These are phyloP conservation scores for Sporisorium graminicola DNA, from an alignment of 1,284 basidiomycete species.

Conservation along the genomic window DNA sequence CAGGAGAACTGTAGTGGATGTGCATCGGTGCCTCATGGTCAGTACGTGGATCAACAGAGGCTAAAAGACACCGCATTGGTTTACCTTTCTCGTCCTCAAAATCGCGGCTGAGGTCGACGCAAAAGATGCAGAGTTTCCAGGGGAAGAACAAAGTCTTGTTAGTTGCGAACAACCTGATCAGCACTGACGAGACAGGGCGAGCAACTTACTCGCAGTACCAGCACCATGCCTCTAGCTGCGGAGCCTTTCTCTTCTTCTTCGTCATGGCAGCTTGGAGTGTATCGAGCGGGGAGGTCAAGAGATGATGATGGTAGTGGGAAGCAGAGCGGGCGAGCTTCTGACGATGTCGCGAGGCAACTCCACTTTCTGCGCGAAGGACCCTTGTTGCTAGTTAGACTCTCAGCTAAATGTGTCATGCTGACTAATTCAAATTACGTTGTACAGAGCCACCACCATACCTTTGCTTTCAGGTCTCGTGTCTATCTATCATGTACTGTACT, in stretches of 20 bases:
- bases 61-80: not conserved
- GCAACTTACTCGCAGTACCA: constrained; percentile 95
- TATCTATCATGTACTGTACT: no score
- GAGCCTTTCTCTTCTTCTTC: constrained; percentile 68
- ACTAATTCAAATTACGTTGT: not conserved
- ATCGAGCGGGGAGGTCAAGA: not conserved
- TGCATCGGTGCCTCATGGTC: not conserved
- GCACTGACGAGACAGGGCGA: no score
- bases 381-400: not conserved
- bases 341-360: constrained; percentile 1
- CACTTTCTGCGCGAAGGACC: constrained; percentile 27
- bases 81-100: constrained; percentile 69
- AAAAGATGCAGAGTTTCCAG: not conserved
- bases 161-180: not conserved
- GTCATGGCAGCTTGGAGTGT: constrained; percentile 47
- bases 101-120: constrained; percentile 55
- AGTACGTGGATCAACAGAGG: not conserved
- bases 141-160: not conserved
- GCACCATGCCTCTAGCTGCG: constrained; percentile 79
- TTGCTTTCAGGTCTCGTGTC: no score
- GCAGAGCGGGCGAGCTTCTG: constrained; percentile 1
- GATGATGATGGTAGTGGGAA: constrained; percentile 12
- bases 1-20: constrained; percentile 80
- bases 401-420: constrained; percentile 2
- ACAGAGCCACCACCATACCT: not conserved